Evolutionary conservation across 345 rosid species (phyloP), one percentile per base, ranked within the genome.

Genomic region (Melastoma malabathricum): DNA sequence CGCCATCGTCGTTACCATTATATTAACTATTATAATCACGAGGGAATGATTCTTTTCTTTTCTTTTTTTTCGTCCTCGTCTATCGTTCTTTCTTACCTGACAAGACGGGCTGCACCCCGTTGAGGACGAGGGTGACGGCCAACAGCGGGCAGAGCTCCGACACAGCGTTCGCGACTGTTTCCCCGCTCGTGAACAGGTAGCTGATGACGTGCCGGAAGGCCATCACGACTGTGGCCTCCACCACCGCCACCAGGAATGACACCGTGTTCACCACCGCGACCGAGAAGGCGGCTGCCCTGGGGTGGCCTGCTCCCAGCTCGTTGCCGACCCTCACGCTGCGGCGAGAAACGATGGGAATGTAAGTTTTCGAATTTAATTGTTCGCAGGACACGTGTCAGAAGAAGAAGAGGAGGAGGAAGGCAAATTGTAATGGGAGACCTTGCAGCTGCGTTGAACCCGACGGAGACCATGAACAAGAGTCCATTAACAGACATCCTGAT

Each of bases 391-490:
- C 19, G n/a, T n/a, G n/a, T n/a, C n/a, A n/a, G n/a, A n/a, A 31
- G 7, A 46, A 34, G 12, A 34, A 10, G n/a, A 16, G 46, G n/a
- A 12, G 15, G 31, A n/a, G 5, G 25, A 12, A 50, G 1, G 18
- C 15, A 2, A 2, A 29, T 10, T 29, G 41, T 16, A 12, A 25
- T 15, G 7, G 27, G 51, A 22, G 25, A 84, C 95, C 97, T 85
- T 50, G 79, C 93, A 50, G 95, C 95, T 5, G 97, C 95, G 49
- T 85, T 89, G 71, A 89, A 89, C 15, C 97, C 97, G 16, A 81
- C 78, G 0, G 97, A 77, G 17, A 89, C 79, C 87, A 79, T 89
- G 57, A 85, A 80, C 43, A 77, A 17, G 51, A 79, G 39, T 15
- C 85, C 87, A 8, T 50, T 44, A 62, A 83, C 57, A 0, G 79